Evolutionary conservation across 345 rosid genomes (phyloP), one percentile per base, ranked within the genome.

Genomic region (Firmiana major): DNA sequence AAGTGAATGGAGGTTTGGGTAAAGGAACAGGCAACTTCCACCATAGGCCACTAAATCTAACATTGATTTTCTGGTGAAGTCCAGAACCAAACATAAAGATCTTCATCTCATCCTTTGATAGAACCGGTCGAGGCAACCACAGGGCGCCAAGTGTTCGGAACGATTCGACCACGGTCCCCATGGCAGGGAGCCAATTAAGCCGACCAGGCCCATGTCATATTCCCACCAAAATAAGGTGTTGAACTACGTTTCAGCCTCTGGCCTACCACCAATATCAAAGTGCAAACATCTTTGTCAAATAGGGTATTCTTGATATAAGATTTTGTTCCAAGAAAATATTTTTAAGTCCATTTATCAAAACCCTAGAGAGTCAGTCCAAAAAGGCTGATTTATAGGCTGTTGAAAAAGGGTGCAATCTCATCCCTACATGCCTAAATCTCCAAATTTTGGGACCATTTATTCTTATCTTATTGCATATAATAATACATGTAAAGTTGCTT

Each of bases 361-460:
- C 42, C 60, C 31, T 10, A 71, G n/a, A 40, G 28, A 34, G 75
- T 71, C 75, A 7, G 63, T 71, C 62, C 75, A 53, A 53, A 71
- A 31, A 19, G 4, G 17, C 2, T 51, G 74, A 71, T 77, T 73
- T 12, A 19, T 2, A 59, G 13, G 26, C 7, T 19, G 42, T 75
- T 62, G 63, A 74, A 75, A 75, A 74, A 63, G 43, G 78, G 65
- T 19, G 68, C 55, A 81, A 72, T 79, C 66, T 69, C 28, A 54
- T 66, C 78, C 60, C 46, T 64, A 69, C 67, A 46, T 46, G 70
- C 57, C 68, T 66, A 55, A 70, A 77, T 69, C 73, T 60, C 45
- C 70, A 34, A 21, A 60, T 10, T 7, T 42, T 45, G 74, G 84
- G 78, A 75, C 86, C 80, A 73, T 84, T 19, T 75, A 19, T 76